Evolutionary conservation across 805 yeast species (phyloP).

Genomic region (Helenozyma baotianmanensis): DNA sequence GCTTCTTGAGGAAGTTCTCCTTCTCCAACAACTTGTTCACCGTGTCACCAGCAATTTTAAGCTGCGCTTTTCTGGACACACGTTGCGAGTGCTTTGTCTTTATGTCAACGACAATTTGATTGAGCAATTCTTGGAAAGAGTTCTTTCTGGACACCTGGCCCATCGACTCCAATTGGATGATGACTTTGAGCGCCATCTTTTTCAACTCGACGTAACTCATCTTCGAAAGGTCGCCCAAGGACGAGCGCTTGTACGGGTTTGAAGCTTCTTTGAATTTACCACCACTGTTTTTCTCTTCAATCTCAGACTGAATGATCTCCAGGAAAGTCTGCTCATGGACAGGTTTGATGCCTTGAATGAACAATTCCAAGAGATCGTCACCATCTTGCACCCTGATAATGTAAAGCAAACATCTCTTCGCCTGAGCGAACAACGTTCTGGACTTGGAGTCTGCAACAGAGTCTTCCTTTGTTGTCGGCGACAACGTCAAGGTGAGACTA

Average conservation of each 20-base stretch:
- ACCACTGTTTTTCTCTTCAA: slow-evolving; percentile 26
- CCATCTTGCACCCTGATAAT: slow-evolving; percentile 79
- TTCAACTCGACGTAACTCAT: slow-evolving; percentile 71
- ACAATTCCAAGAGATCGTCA: slow-evolving; percentile 59
- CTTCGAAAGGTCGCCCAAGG: slow-evolving; percentile 46
- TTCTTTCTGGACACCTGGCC: slow-evolving; percentile 63
- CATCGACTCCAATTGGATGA: slow-evolving; percentile 68
- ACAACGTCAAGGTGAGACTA: slow-evolving; percentile 51
- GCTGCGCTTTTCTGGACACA: slow-evolving; percentile 36
- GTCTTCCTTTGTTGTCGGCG: slow-evolving; percentile 45
- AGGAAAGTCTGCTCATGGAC: slow-evolving; percentile 66
- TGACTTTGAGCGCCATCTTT: slow-evolving; percentile 64
- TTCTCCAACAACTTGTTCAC: slow-evolving; percentile 41
- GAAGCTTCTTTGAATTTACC: slow-evolving; percentile 27
- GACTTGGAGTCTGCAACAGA: slow-evolving; percentile 52
- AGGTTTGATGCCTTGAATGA: slow-evolving; percentile 61
- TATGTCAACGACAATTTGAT: slow-evolving; percentile 82
- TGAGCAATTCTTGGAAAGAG: slow-evolving; percentile 72
- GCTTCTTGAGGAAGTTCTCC: slow-evolving; percentile 41
- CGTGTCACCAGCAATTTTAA: slow-evolving; percentile 38
- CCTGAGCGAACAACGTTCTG: slow-evolving; percentile 62
- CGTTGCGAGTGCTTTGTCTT: slow-evolving; percentile 44
- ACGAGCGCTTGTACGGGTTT: slow-evolving; percentile 39
- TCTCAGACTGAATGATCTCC: slow-evolving; percentile 48
- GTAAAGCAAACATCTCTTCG: slow-evolving; percentile 76